Percentiles rank a stretch among this genome's conserved stretches.
phyloP scores from a whole-genome alignment of 352 stramenopile genomes.

The Phytophthora melonis region DNA sequence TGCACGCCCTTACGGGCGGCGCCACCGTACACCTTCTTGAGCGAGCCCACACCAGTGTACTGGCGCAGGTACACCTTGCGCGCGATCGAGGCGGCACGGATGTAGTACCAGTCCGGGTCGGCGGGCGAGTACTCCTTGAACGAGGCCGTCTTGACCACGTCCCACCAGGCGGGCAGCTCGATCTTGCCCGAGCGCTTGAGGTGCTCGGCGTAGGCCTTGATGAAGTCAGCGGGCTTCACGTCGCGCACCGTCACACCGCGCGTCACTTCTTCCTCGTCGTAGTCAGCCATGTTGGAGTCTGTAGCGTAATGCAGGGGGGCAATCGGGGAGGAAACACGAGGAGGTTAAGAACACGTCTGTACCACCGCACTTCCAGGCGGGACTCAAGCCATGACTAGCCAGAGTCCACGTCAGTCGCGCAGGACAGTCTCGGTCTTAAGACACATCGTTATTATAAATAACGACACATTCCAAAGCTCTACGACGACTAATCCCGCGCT shows the following conservation, averaged over 20 bases:
- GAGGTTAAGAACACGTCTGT: slow-evolving; percentile 93
- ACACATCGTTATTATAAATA: slow-evolving; percentile 68
- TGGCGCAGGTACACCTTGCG: slow-evolving; percentile 99
- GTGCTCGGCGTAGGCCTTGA: slow-evolving; percentile 98
- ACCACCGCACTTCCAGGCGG: slow-evolving; percentile 75
- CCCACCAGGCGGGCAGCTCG: slow-evolving; percentile 97
- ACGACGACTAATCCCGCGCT: slow-evolving; percentile 22
- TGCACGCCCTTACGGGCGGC: slow-evolving; percentile 92
- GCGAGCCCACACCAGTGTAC: slow-evolving; percentile 95
- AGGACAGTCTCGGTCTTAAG: slow-evolving; percentile 93
- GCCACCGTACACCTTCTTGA: slow-evolving; percentile 99
- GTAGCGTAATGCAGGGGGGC: slow-evolving; percentile 30
- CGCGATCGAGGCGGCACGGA: slow-evolving; percentile 97
- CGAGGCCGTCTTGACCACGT: slow-evolving; percentile 98
- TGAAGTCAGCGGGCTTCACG: slow-evolving; percentile 97
- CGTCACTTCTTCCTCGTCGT: slow-evolving; percentile 61
- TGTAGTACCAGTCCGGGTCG: slow-evolving; percentile 99
- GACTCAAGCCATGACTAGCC: slow-evolving; percentile 27
- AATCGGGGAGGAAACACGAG: slow-evolving; percentile 5
- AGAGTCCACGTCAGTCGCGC: slow-evolving; percentile 61
- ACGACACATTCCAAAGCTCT: slow-evolving; percentile 37
- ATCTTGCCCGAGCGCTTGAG: slow-evolving; percentile 99
- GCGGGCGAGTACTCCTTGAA: slow-evolving; percentile 98
- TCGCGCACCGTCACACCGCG: slow-evolving; percentile 97
- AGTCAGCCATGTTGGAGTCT: slow-evolving; percentile 90